Percentiles rank a stretch among this genome's conserved stretches.
phyloP scores from a whole-genome alignment of 2,329 filamentous ascomycete species.

The Botryotinia calthae region DNA sequence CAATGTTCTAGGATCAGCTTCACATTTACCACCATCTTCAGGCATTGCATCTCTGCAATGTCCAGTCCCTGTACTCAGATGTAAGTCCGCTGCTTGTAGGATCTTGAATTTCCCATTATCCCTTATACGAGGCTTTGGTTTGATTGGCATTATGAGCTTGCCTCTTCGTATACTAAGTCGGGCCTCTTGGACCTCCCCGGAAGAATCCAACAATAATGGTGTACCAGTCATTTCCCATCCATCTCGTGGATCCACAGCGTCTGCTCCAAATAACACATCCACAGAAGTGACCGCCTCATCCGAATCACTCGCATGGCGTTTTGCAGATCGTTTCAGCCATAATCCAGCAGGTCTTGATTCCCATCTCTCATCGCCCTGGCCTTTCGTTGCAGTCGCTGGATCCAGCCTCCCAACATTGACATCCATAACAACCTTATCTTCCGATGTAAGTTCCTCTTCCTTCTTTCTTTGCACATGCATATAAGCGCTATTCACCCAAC shows the following conservation, averaged over 20 bases:
- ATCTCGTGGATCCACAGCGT: slow-evolving; percentile 82
- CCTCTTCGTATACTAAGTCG: slow-evolving; percentile 79
- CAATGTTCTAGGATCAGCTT: slow-evolving; percentile 86
- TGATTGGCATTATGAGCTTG: slow-evolving; percentile 59
- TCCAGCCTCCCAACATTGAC: slow-evolving; percentile 61
- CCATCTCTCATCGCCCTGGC: slow-evolving; percentile 57
- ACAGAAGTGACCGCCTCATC: slow-evolving; percentile 59
- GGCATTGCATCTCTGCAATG: slow-evolving; percentile 84
- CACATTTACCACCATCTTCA: slow-evolving; percentile 72
- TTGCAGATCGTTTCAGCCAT: slow-evolving; percentile 55
- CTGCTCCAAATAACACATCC: slow-evolving; percentile 67
- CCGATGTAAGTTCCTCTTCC: slow-evolving; percentile 63
- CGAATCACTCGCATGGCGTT: slow-evolving; percentile 50
- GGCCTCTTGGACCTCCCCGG: slow-evolving; percentile 61
- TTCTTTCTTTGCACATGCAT: slow-evolving; percentile 67
- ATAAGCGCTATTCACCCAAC: slow-evolving; percentile 65
- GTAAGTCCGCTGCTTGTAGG: slow-evolving; percentile 91
- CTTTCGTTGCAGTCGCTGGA: slow-evolving; percentile 53
- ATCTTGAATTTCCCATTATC: slow-evolving; percentile 97
- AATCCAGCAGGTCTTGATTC: slow-evolving; percentile 65
- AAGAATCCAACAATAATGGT: slow-evolving; percentile 66
- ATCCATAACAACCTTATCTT: slow-evolving; percentile 63
- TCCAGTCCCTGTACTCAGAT: slow-evolving; percentile 87
- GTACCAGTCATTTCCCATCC: slow-evolving; percentile 80
- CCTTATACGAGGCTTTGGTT: slow-evolving; percentile 71